These are phyloP conservation scores for Lagenidium sp. DNA, from an alignment of 352 stramenopile species.

Conservation along the genomic window DNA sequence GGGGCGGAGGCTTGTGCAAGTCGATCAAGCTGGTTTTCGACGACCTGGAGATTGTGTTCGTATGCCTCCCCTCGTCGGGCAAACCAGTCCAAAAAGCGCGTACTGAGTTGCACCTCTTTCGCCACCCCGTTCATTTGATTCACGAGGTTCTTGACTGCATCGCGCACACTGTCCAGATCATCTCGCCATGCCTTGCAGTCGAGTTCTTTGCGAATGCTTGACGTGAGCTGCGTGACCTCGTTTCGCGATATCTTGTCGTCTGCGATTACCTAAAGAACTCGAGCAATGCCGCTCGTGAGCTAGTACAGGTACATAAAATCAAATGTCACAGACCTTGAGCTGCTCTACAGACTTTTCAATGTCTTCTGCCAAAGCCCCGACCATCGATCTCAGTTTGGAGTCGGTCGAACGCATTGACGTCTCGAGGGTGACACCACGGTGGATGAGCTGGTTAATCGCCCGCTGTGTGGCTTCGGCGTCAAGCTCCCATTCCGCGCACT, in stretches of 20 bases:
- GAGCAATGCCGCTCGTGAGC: neutral
- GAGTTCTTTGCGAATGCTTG: constrained; percentile 15
- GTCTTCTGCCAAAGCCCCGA: constrained; percentile 1
- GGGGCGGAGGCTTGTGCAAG: constrained; percentile 29
- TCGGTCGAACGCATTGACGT: constrained; percentile 8
- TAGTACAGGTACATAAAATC: neutral
- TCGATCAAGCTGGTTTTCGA: constrained; percentile 53
- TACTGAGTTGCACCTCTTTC: constrained; percentile 36
- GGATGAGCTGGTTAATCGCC: constrained; percentile 8
- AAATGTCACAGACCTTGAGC: constrained; percentile 2
- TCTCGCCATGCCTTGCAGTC: constrained; percentile 17
- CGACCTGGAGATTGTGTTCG: constrained; percentile 57
- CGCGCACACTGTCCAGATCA: constrained; percentile 8
- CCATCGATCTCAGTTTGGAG: constrained; percentile 12
- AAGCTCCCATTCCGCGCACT: neutral
- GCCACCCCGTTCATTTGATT: constrained; percentile 20
- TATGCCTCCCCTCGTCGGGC: constrained; percentile 51
- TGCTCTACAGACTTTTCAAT: neutral
- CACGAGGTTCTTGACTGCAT: constrained; percentile 3
- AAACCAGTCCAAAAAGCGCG: constrained; percentile 74
- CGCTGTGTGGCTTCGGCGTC: neutral
- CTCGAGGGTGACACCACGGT: constrained; percentile 11
- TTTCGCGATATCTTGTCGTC: neutral
- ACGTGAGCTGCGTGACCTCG: no score
- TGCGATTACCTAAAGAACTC: neutral